Evolutionary conservation across 2,329 filamentous ascomycete species (phyloP).

Genomic region (Fonsecaea multimorphosa): DNA sequence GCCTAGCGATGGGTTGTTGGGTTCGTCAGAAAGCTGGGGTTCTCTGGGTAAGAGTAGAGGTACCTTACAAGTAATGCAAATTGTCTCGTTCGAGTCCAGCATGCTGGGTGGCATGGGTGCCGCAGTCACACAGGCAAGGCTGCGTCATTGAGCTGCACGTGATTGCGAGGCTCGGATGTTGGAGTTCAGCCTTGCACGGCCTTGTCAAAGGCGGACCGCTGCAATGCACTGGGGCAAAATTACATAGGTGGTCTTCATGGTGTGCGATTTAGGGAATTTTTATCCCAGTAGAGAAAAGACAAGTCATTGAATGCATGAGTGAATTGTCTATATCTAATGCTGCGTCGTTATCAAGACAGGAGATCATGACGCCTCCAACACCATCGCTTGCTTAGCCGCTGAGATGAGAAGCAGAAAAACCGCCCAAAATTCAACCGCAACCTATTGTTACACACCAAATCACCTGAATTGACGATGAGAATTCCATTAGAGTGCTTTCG

Average conservation of each 20-base stretch:
- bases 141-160: neutral
- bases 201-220: neutral
- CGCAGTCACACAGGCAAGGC: constrained; percentile 1
- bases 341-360: neutral
- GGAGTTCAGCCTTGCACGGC: neutral
- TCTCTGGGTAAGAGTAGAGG: too few relatives aligned
- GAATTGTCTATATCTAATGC: neutral
- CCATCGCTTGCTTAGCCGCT: constrained; percentile 13
- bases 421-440: neutral
- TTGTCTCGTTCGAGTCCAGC: too few relatives aligned
- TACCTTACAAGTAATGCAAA: too few relatives aligned
- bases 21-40: neutral
- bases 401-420: neutral
- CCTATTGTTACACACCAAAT: neutral
- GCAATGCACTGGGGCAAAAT: neutral
- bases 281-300: neutral
- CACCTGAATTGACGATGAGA: neutral
- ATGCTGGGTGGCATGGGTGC: too few relatives aligned
- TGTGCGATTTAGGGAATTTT: neutral
- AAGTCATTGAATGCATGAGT: neutral
- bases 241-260: too few relatives aligned
- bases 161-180: neutral
- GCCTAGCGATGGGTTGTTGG: neutral
- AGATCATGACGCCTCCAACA: neutral
- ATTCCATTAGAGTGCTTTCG: neutral